These are phyloP conservation scores for Yarrowia deformans DNA, from an alignment of 805 yeast genomes.

Conservation along the genomic window DNA sequence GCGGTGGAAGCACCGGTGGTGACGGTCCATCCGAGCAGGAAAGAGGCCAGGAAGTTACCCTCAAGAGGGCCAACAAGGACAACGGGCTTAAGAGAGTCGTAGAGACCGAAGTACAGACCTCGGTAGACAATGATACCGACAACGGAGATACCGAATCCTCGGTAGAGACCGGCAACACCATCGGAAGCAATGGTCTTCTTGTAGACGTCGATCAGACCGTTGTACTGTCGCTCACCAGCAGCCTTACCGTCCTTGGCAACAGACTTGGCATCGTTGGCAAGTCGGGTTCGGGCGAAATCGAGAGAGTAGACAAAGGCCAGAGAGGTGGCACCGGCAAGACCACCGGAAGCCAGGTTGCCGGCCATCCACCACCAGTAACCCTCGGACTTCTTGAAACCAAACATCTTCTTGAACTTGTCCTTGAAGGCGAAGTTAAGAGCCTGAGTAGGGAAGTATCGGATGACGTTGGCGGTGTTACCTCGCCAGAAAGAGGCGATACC, in stretches of 20 bases:
- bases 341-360: conserved; percentile 99
- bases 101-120: conserved; percentile 98
- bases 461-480: conserved; percentile 99
- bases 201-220: conserved; percentile 96
- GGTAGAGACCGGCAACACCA: conserved; percentile 98
- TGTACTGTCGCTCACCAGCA: conserved; percentile 92
- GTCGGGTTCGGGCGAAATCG: conserved; percentile 98
- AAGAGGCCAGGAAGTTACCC: conserved; percentile 93
- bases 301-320: conserved; percentile 92
- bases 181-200: conserved; percentile 93
- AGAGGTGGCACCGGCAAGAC: conserved; percentile 97
- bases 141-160: conserved; percentile 99
- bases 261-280: conserved; percentile 93
- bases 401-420: conserved; percentile 94
- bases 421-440: conserved; percentile 98
- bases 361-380: conserved; percentile 91
- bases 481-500: conserved; percentile 96
- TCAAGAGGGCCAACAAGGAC: conserved; percentile 92
- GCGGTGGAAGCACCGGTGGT: conserved; percentile 99
- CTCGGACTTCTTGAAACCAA: conserved; percentile 96
- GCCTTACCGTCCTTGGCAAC: conserved; percentile 85
- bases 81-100: conserved; percentile 95
- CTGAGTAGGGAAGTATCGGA: conserved; percentile 99
- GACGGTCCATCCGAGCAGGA: conserved; percentile 96
- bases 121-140: conserved; percentile 98